A percentile compares a stretch with the other conserved stretches of the same genome.
These are phyloP conservation scores for Cardamine chenopodiifolia DNA, from an alignment of 345 rosid species.

Conservation along the genomic window DNA sequence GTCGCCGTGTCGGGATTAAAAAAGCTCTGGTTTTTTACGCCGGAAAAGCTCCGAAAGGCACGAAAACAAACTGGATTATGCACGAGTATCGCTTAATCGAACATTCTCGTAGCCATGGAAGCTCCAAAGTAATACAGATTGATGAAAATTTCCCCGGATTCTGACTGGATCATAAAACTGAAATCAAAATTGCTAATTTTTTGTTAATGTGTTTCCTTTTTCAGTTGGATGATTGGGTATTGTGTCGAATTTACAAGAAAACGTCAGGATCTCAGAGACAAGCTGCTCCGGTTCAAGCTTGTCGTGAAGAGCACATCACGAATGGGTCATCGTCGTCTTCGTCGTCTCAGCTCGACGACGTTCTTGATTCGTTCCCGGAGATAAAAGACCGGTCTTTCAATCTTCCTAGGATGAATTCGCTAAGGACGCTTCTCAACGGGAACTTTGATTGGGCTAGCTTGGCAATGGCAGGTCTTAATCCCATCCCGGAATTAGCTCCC, in stretches of 20 bases:
- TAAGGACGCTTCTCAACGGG: conserved; percentile 52
- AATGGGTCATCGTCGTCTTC: conserved; percentile 62
- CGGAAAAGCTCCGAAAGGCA: conserved; percentile 92
- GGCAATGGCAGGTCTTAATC: conserved; percentile 58
- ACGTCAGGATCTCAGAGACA: conserved; percentile 59
- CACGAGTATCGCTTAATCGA: conserved; percentile 88
- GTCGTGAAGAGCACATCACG: conserved; percentile 64
- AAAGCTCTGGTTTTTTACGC: conserved; percentile 91
- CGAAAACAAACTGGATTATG: conserved; percentile 98
- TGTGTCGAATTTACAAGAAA: conserved; percentile 92
- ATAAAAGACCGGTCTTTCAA: conserved; percentile 54
- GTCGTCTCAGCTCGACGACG: conserved; percentile 79
- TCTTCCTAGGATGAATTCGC: conserved; percentile 56
- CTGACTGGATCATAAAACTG: not conserved
- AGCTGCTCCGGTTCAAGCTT: conserved; percentile 37
- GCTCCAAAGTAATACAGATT: conserved; percentile 55
- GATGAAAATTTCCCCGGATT: not conserved
- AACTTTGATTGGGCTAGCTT: conserved; percentile 84
- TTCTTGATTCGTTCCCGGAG: conserved; percentile 69
- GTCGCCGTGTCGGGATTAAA: conserved; percentile 85
- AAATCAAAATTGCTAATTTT: not conserved
- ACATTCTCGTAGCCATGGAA: conserved; percentile 55
- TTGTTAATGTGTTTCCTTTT: not conserved
- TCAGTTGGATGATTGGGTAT: conserved; percentile 95
- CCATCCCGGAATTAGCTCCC: conserved; percentile 51